These are phyloP conservation scores for Ophiostoma ulmi DNA, from an alignment of 2,329 filamentous ascomycete genomes.

Conservation along the genomic window DNA sequence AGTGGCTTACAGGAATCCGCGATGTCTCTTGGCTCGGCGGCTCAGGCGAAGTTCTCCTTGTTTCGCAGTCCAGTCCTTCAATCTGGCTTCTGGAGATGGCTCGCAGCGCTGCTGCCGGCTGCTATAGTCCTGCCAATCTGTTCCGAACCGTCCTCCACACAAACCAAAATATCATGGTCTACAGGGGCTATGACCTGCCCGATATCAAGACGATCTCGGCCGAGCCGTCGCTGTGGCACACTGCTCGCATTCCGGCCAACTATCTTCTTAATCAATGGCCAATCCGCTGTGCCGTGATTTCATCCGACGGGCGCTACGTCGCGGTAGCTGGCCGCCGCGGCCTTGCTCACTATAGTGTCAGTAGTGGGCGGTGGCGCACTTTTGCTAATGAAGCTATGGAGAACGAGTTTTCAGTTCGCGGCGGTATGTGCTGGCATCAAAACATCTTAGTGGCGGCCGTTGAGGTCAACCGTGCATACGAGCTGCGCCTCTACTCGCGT, in stretches of 20 bases:
- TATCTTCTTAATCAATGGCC: conserved; percentile 95
- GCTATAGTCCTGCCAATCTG: conserved; percentile 86
- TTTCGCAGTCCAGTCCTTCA: conserved; percentile 65
- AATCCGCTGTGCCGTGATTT: conserved; percentile 79
- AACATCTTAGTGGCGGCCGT: conserved; percentile 90
- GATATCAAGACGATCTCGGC: conserved; percentile 88
- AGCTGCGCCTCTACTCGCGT: conserved; percentile 87
- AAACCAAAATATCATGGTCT: conserved; percentile 81
- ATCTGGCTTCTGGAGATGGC: conserved; percentile 90
- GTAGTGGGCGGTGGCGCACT: conserved; percentile 91
- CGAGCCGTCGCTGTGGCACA: conserved; percentile 93
- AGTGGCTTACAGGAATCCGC: conserved; percentile 74
- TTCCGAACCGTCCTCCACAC: conserved; percentile 86
- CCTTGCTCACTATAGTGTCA: conserved; percentile 90
- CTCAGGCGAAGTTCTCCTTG: conserved; percentile 77
- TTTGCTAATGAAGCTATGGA: conserved; percentile 78
- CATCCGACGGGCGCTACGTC: conserved; percentile 86
- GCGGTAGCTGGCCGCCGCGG: conserved; percentile 92
- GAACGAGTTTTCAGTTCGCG: conserved; percentile 85
- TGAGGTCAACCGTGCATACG: conserved; percentile 75
- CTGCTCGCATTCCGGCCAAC: conserved; percentile 72
- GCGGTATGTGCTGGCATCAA: conserved; percentile 98
- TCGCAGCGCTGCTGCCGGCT: conserved; percentile 85
- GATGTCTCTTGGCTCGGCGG: conserved; percentile 82
- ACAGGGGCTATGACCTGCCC: conserved; percentile 85